Percentiles rank a stretch among this genome's conserved stretches.
phyloP scores from a whole-genome alignment of 345 rosid species.

The Angophora floribunda region DNA sequence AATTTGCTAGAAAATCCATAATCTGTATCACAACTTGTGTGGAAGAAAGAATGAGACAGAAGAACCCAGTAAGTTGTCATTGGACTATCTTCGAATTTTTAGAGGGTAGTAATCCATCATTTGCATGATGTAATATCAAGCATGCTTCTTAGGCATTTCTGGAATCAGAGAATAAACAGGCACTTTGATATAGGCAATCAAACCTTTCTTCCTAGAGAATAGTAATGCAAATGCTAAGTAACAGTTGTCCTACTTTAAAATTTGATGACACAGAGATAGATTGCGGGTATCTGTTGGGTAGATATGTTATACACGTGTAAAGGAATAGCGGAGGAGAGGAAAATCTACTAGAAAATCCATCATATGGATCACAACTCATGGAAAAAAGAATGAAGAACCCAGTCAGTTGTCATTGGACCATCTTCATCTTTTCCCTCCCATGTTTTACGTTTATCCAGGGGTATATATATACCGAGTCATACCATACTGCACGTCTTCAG shows the following conservation, averaged over 20 bases:
- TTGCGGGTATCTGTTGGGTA: not conserved
- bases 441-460: no score
- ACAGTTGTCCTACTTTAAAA: not conserved
- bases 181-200: not conserved
- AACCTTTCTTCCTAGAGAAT: not conserved
- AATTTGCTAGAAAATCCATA: no score
- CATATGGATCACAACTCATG: not conserved
- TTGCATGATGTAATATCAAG: conserved; percentile 33
- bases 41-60: not conserved
- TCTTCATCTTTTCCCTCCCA: not conserved
- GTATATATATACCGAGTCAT: no score
- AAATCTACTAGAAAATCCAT: not conserved
- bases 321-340: not conserved
- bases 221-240: not conserved
- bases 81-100: not conserved
- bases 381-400: not conserved
- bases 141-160: conserved; percentile 69
- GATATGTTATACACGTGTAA: not conserved
- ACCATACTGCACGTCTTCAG: no score
- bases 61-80: not conserved
- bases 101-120: not conserved
- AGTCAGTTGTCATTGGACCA: not conserved
- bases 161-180: conserved; percentile 3
- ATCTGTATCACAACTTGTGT: no score
- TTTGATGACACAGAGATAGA: no score